Percentiles rank a stretch among this genome's conserved stretches.
phyloP scores from a whole-genome alignment of 345 rosid species.

The Erodium maritimum region DNA sequence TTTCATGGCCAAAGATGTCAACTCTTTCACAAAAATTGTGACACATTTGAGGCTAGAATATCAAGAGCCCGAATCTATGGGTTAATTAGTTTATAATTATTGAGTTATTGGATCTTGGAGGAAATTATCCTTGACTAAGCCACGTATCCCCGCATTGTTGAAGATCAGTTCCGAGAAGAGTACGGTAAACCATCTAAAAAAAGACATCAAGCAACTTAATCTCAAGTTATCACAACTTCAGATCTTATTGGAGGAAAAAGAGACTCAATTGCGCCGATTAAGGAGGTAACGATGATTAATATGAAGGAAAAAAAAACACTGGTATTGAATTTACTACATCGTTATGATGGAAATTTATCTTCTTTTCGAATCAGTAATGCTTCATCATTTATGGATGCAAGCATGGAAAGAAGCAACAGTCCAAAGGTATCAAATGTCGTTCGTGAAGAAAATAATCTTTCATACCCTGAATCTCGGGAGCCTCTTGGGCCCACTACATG shows the following conservation, averaged over 20 bases:
- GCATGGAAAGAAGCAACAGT: slow-evolving; percentile 16
- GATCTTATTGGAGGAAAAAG: slow-evolving; percentile 54
- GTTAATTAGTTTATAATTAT: too few species aligned
- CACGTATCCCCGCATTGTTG: slow-evolving; percentile 57
- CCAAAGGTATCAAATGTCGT: slow-evolving; percentile 20
- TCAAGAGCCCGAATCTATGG: too few species aligned
- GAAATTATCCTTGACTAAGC: slow-evolving; percentile 34
- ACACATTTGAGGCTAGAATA: too few species aligned
- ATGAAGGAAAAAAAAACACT: background rate
- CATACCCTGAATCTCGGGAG: slow-evolving; percentile 19
- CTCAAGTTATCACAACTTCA: slow-evolving; percentile 51
- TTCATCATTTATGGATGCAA: slow-evolving; percentile 20
- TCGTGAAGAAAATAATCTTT: slow-evolving; percentile 25
- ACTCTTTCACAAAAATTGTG: too few species aligned
- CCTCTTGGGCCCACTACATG: slow-evolving; percentile 11
- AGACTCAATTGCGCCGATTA: slow-evolving; percentile 28
- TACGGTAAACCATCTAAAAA: slow-evolving; percentile 36
- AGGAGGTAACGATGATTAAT: slow-evolving; percentile 28
- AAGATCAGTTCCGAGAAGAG: slow-evolving; percentile 49
- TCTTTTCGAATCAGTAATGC: slow-evolving; percentile 15
- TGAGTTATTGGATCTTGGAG: slow-evolving; percentile 1
- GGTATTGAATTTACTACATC: slow-evolving; percentile 3
- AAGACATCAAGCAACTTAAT: slow-evolving; percentile 49
- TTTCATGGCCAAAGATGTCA: too few species aligned
- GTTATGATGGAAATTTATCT: slow-evolving; percentile 5